Evolutionary conservation across 1,284 basidiomycete species (phyloP), one percentile per base, ranked within the genome.

Genomic region (Rhodotorula sp.): DNA sequence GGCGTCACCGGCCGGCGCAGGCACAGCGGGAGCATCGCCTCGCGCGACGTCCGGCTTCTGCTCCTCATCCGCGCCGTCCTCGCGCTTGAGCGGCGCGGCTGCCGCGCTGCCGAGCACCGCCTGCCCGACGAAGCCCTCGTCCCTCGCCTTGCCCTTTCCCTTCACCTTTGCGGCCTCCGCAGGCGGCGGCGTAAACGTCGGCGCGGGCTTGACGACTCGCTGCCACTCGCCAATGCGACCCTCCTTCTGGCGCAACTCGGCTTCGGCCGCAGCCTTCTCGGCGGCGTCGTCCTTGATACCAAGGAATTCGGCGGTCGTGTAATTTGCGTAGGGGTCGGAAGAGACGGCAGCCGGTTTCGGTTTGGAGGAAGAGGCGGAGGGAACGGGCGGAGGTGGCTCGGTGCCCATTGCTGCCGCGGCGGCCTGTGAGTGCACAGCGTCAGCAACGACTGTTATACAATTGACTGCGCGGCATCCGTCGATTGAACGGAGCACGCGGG

Each of bases 151-250:
- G 12, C 42, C 53, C 52, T 66, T 60, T 7, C 46, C 27, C 59
- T 67, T 60, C 10, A 21, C 45, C 21, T 34, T 23, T 41, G 44
- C 42, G 41, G 55, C 48, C n/a, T 46, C 23, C 14, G 55, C 27
- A 19, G n/a, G 25, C 21, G 42, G 58, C 23, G 63, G 41, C 25
- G 16, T 7, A 16, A 27, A 21, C 42, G 57, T 46, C 45, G 78
- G 74, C 1, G 76, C 70, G 7, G 86, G 78, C 7, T 74, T 68
- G 4, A 85, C 84, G 14, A 97, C 88, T 41, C 88, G 82, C 80
- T 93, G 84, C 96, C 96, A 99, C 75, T 89, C 86, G 2, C 96
- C 94, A 0, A 88, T 90, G 13, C 88, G 82, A 2, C 92, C 93
- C 78, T 91, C 87, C 17, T 85, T 85, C 74, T 85, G 83, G 67